Evolutionary conservation across 352 stramenopile species (phyloP).

Genomic region (Phytophthora nicotianae): DNA sequence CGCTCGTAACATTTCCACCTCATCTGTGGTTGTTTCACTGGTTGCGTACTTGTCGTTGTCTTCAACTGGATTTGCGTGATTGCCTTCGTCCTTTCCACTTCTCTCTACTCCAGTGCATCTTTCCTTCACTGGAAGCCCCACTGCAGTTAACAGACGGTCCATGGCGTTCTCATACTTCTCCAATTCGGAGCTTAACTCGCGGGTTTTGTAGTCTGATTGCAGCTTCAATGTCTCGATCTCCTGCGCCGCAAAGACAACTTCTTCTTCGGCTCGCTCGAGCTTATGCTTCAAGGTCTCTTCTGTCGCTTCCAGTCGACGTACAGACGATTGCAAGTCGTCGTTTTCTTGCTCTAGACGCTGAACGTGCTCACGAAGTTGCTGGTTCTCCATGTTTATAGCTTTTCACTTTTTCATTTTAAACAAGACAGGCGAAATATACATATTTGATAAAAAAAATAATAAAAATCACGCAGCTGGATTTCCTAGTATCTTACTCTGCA

Average conservation of each 20-base stretch:
- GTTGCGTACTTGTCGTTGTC: neutral
- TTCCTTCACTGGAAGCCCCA: conserved; percentile 4
- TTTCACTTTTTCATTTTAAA: too few species aligned
- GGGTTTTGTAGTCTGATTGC: conserved; percentile 2
- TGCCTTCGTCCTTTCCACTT: neutral
- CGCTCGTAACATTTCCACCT: conserved; percentile 60
- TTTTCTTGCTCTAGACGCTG: neutral
- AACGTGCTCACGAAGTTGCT: conserved; percentile 1
- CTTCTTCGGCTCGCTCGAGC: conserved; percentile 58
- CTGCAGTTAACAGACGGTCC: conserved; percentile 6
- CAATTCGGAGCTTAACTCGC: conserved; percentile 9
- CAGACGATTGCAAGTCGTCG: neutral
- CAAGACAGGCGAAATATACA: conserved; percentile 3
- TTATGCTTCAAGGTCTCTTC: conserved; percentile 1
- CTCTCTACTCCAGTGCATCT: neutral
- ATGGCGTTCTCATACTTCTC: conserved; percentile 15
- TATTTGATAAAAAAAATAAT: conserved; percentile 4
- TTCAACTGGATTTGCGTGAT: neutral
- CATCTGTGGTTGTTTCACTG: conserved; percentile 30
- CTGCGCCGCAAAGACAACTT: conserved; percentile 29
- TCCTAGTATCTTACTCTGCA: conserved; percentile 22
- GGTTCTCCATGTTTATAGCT: neutral
- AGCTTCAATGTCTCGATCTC: conserved; percentile 7
- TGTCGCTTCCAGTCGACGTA: conserved; percentile 1
- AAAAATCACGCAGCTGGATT: conserved; percentile 27